Evolutionary conservation across 2,329 filamentous ascomycete species (phyloP).

Genomic region (Aureobasidium mangrovei): DNA sequence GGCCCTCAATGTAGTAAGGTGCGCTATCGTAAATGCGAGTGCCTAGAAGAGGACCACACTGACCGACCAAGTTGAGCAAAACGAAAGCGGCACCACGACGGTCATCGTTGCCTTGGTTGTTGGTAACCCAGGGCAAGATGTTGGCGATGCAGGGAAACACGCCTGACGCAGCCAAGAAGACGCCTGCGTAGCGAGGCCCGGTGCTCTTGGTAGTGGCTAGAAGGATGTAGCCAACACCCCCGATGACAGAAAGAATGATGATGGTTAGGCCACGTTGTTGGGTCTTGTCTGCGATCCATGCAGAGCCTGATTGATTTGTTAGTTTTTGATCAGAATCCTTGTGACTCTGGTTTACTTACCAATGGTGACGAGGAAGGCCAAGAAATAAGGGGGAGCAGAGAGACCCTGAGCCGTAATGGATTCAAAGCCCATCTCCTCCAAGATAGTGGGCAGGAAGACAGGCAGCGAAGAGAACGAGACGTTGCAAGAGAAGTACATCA

Average conservation of each 20-base stretch:
- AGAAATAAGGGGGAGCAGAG: constrained; percentile 61
- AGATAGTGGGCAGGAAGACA: constrained; percentile 36
- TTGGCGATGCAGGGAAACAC: constrained; percentile 23
- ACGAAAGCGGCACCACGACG: constrained; percentile 17
- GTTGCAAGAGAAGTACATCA: constrained; percentile 54
- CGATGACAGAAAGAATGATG: constrained; percentile 46
- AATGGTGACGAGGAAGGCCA: constrained; percentile 57
- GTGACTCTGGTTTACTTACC: constrained; percentile 7
- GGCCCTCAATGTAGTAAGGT: constrained; percentile 46
- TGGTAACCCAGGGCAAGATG: constrained; percentile 20
- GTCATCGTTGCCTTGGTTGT: constrained; percentile 22
- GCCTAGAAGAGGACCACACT: constrained; percentile 60
- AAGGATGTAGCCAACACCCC: constrained; percentile 55
- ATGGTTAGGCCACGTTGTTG: constrained; percentile 57
- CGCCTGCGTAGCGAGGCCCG: constrained; percentile 39
- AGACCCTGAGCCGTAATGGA: constrained; percentile 61
- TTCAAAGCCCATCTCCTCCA: constrained; percentile 55
- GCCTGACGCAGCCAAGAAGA: constrained; percentile 20
- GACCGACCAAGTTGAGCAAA: constrained; percentile 60
- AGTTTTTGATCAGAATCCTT: not conserved
- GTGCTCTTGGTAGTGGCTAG: constrained; percentile 49
- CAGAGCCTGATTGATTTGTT: constrained; percentile 30
- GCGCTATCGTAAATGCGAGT: constrained; percentile 46
- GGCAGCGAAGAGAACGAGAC: constrained; percentile 52
- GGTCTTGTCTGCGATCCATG: constrained; percentile 56